Base-by-base conservation (phyloP, 106 monocot species). In the Iris macrosiphon region DNA sequence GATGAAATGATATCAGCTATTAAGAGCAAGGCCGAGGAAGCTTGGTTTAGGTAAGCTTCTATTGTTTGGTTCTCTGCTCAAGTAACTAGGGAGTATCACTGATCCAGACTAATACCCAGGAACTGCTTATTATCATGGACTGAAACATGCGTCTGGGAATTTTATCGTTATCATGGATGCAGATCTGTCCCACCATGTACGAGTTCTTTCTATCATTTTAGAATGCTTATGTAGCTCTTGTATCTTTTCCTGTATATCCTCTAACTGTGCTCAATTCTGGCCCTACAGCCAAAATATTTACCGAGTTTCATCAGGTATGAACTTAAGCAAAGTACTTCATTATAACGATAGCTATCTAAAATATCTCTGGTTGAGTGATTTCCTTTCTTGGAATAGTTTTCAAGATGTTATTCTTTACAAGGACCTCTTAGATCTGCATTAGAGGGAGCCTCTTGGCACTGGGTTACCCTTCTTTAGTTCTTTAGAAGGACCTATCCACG, bases 91-190 rank as follows among this genome's bases (percentile, higher is more conserved):
- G 18, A 64, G 42, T n/a, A 8, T 35, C 10, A 13, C 23, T 51
- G 50, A 59, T 49, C 31, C 30, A 20, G 14, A 44, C 53, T 24
- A 31, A 2, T 57, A 26, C 71, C 3, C 73, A 99, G 98, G 98
- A 61, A 99, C 98, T 77, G 98, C 98, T 56, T 99, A 99, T 66
- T 65, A 29, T 67, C 81, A 99, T 76, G 98, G 91, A 9, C 63
- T 99, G 57, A 91, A 79, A 61, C 81, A 99, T 76, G 98, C 98
- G 26, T 83, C 87, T 42, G 98, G 98, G 12, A 70, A 99, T 29
- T 99, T 87, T 76, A 81, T 99, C 10, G 57, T 99, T 17, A 91
- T 99, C 31, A 99, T 99, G 98, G 98, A 99, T 67, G 91, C 98
- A 25, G 98, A 99, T 76, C 65, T 99, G 30, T 99, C 98, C 24